A percentile compares a stretch with the other conserved stretches of the same genome.
These are phyloP conservation scores for Yamadazyma pseudoaaseri DNA, from an alignment of 1,139 yeast genomes.

Conservation along the genomic window DNA sequence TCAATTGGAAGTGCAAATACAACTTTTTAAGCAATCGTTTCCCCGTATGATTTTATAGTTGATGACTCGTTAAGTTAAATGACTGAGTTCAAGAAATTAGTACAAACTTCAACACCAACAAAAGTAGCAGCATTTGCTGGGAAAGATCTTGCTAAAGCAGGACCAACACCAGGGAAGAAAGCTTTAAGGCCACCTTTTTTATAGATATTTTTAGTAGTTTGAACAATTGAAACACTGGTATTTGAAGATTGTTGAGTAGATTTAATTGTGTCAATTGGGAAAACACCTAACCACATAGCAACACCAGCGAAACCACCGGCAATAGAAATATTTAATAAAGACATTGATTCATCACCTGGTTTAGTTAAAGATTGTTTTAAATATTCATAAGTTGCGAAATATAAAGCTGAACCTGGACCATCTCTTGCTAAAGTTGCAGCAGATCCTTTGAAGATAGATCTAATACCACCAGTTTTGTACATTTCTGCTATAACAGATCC, in stretches of 20 bases:
- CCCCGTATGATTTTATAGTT: too few relatives aligned
- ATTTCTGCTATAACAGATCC: constrained; percentile 66
- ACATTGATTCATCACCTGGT: constrained; percentile 56
- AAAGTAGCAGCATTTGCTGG: constrained; percentile 99
- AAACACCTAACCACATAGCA: constrained; percentile 94
- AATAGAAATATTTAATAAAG: constrained; percentile 71
- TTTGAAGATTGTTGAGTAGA: constrained; percentile 76
- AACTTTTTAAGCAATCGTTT: too few relatives aligned
- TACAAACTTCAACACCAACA: constrained; percentile 90
- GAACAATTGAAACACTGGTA: constrained; percentile 55
- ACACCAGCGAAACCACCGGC: constrained; percentile 98
- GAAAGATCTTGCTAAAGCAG: constrained; percentile 91
- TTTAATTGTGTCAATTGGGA: constrained; percentile 96
- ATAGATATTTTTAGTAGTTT: constrained; percentile 65
- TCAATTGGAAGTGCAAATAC: too few relatives aligned
- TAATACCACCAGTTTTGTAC: constrained; percentile 77
- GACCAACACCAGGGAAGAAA: constrained; percentile 97
- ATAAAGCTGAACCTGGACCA: constrained; percentile 97
- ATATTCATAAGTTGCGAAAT: constrained; percentile 91
- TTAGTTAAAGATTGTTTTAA: constrained; percentile 62
- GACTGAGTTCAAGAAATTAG: constrained; percentile 54
- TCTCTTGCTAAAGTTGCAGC: constrained; percentile 92
- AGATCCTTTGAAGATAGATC: constrained; percentile 88
- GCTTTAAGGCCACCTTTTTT: constrained; percentile 80
- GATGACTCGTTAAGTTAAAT: too few relatives aligned